phyloP scores from a whole-genome alignment of 208 protist genomes.

The Leishmania aethiopica region DNA sequence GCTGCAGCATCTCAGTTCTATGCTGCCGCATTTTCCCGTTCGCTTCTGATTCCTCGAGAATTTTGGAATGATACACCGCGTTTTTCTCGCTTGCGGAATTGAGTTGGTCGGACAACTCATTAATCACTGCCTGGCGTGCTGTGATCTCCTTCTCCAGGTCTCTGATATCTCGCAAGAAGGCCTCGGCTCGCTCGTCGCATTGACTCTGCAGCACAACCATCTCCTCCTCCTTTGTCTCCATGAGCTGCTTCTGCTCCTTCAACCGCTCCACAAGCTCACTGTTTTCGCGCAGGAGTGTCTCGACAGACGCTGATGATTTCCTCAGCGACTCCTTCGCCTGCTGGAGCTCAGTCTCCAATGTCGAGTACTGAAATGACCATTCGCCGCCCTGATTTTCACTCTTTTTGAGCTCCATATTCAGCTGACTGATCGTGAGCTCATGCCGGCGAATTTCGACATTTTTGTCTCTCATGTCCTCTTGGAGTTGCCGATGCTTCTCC shows the following conservation, averaged over 20 bases:
- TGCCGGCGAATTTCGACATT: slow-evolving; percentile 62
- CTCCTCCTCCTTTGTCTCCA: slow-evolving; percentile 61
- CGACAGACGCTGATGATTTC: slow-evolving; percentile 3
- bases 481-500: slow-evolving; percentile 40
- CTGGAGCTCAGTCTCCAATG: slow-evolving; percentile 56
- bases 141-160: slow-evolving; percentile 56
- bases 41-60: slow-evolving; percentile 57
- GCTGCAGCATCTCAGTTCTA: slow-evolving; percentile 5
- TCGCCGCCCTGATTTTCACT: slow-evolving; percentile 57
- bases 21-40: slow-evolving; percentile 35
- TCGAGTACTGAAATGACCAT: slow-evolving; percentile 40
- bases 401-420: slow-evolving; percentile 66
- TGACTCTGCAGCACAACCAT: slow-evolving; percentile 56
- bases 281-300: slow-evolving; percentile 18
- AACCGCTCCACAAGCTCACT: slow-evolving; percentile 24
- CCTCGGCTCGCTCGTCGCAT: slow-evolving; percentile 47
- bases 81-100: slow-evolving; percentile 59
- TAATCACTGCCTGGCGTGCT: slow-evolving; percentile 59
- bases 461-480: slow-evolving; percentile 71
- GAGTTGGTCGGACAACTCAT: slow-evolving; percentile 68
- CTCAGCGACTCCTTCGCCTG: slow-evolving; percentile 40
- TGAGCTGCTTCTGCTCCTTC: slow-evolving; percentile 19
- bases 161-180: slow-evolving; percentile 37
- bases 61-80: slow-evolving; percentile 49
- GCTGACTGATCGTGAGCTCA: slow-evolving; percentile 63